Evolutionary conservation across 495 filamentous ascomycete species (phyloP).

Genomic region (Lasiosphaeria ovina): DNA sequence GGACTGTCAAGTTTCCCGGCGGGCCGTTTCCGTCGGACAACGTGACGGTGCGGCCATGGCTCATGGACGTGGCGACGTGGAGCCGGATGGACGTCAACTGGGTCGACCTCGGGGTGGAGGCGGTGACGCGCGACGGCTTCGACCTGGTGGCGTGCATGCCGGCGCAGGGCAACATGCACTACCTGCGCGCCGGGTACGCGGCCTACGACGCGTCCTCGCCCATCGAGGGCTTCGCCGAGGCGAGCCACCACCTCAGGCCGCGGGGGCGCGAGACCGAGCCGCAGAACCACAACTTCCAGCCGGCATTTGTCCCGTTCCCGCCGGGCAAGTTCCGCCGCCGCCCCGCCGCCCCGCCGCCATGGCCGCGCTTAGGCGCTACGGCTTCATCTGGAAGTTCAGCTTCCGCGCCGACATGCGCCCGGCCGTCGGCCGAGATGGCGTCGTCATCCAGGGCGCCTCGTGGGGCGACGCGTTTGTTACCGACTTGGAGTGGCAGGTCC

Average conservation of each 20-base stretch:
- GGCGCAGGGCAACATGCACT: neutral
- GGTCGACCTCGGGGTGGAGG: neutral
- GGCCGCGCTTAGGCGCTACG: neutral
- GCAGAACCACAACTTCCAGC: neutral
- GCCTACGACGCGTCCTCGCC: neutral
- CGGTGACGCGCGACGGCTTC: neutral
- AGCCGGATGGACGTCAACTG: neutral
- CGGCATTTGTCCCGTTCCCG: neutral
- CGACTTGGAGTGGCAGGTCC: constrained; percentile 1
- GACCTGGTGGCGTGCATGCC: neutral
- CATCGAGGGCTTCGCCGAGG: constrained; percentile 1
- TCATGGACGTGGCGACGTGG: constrained; percentile 1
- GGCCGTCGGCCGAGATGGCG: neutral
- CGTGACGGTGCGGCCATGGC: neutral
- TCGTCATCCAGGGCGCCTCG: neutral
- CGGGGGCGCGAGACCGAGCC: neutral
- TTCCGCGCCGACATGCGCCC: constrained; percentile 1
- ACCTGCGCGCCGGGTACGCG: neutral
- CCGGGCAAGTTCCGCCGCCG: neutral
- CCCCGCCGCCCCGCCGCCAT: neutral
- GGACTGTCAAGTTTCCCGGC: constrained; percentile 5
- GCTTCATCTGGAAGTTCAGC: neutral
- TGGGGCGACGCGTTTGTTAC: neutral
- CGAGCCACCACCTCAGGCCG: neutral
- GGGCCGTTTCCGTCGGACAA: neutral